phyloP scores from a whole-genome alignment of 2,329 filamentous ascomycete genomes.

The Ophiocordyceps unilateralis region DNA sequence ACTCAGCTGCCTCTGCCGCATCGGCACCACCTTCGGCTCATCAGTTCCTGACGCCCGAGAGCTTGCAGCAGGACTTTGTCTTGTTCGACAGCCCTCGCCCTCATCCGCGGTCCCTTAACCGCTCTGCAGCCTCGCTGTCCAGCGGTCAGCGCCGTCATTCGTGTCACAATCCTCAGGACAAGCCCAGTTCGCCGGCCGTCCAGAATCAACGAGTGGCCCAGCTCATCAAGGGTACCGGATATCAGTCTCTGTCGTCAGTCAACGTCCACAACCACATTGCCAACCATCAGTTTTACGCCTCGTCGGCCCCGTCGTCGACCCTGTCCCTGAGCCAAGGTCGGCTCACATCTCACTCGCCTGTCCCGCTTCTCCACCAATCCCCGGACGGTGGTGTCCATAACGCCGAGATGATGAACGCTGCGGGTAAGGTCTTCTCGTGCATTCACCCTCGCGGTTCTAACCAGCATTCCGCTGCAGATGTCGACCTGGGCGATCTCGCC shows the following conservation, averaged over 20 bases:
- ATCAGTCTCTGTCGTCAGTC: slow-evolving; percentile 34
- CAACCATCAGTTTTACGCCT: slow-evolving; percentile 48
- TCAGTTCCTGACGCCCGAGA: slow-evolving; percentile 31
- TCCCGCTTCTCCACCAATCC: slow-evolving; percentile 52
- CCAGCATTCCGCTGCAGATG: slow-evolving; percentile 26
- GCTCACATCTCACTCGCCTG: slow-evolving; percentile 36
- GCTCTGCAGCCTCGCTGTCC: slow-evolving; percentile 20
- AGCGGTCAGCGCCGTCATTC: slow-evolving; percentile 26
- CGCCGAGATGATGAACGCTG: slow-evolving; percentile 27
- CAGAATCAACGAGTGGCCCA: slow-evolving; percentile 43
- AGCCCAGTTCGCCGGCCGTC: slow-evolving; percentile 18
- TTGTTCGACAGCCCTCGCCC: slow-evolving; percentile 45
- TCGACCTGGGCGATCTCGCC: slow-evolving; percentile 41
- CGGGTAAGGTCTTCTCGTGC: slow-evolving; percentile 13
- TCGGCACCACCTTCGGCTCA: slow-evolving; percentile 46
- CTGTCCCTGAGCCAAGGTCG: slow-evolving; percentile 33
- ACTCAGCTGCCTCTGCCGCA: slow-evolving; percentile 37
- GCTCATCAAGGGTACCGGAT: slow-evolving; percentile 40
- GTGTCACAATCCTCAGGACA: slow-evolving; percentile 27
- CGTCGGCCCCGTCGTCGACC: slow-evolving; percentile 45
- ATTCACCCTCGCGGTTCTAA: slow-evolving; percentile 6
- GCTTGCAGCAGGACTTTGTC: slow-evolving; percentile 56
- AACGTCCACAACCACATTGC: slow-evolving; percentile 34
- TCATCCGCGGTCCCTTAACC: slow-evolving; percentile 16
- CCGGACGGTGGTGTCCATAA: slow-evolving; percentile 29